phyloP scores from a whole-genome alignment of 1,284 basidiomycete species.

The Peniophora sp. region DNA sequence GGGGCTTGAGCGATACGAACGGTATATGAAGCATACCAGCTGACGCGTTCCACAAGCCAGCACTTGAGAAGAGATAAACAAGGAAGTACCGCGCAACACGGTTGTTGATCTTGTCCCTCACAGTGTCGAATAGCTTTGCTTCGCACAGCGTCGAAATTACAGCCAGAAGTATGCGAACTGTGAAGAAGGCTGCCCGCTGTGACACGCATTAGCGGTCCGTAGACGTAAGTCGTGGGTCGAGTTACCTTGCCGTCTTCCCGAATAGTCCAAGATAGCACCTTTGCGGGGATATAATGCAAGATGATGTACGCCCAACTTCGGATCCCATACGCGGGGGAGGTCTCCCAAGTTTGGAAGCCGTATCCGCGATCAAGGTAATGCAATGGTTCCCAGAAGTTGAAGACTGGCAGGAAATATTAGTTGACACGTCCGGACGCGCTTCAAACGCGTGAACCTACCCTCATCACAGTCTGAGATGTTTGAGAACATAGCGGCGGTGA shows the following conservation, averaged over 20 bases:
- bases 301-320: constrained; percentile 92
- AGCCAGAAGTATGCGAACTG: constrained; percentile 76
- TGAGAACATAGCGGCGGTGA: constrained; percentile 91
- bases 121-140: constrained; percentile 77
- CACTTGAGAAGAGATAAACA: constrained; percentile 76
- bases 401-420: constrained; percentile 49
- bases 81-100: constrained; percentile 88
- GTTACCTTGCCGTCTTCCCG: constrained; percentile 24
- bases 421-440: background rate
- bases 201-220: background rate
- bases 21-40: constrained; percentile 38
- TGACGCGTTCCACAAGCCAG: constrained; percentile 92
- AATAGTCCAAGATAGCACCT: constrained; percentile 14
- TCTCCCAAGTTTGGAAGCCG: constrained; percentile 98
- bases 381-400: constrained; percentile 98
- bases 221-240: background rate
- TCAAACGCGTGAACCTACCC: constrained; percentile 42
- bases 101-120: constrained; percentile 80
- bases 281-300: constrained; percentile 60
- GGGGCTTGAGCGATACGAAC: background rate
- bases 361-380: constrained; percentile 81
- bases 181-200: constrained; percentile 83
- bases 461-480: constrained; percentile 97
- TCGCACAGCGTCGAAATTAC: constrained; percentile 74
- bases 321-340: constrained; percentile 84